These are phyloP conservation scores for Knufia petricola DNA, from an alignment of 2,329 filamentous ascomycete genomes.

Conservation along the genomic window DNA sequence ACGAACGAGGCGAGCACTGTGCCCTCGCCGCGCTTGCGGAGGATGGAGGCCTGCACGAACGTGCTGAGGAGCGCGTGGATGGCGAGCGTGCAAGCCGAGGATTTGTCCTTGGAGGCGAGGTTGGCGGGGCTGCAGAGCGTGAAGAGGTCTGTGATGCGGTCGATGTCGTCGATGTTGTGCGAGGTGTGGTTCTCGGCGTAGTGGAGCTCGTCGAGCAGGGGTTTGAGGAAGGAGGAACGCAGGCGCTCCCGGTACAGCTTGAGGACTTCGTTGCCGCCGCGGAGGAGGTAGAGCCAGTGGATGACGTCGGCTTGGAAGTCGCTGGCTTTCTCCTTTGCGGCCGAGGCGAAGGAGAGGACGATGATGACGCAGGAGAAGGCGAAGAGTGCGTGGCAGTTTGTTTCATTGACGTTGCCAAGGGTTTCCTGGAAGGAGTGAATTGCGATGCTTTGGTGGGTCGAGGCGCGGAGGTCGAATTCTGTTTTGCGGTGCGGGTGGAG, in stretches of 20 bases:
- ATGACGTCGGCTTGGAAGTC: conserved; percentile 25
- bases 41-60: conserved; percentile 25
- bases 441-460: conserved; percentile 30
- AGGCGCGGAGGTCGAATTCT: conserved; percentile 29
- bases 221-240: conserved; percentile 24
- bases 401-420: conserved; percentile 30
- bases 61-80: conserved; percentile 26
- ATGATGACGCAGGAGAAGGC: conserved; percentile 34
- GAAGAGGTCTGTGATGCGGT: conserved; percentile 25
- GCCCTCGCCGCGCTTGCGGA: conserved; percentile 21
- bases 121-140: conserved; percentile 22
- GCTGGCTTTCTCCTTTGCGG: conserved; percentile 17
- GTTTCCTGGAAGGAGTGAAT: conserved; percentile 28
- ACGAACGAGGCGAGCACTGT: conserved; percentile 27
- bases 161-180: conserved; percentile 22
- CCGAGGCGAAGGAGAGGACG: conserved; percentile 29
- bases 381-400: conserved; percentile 36
- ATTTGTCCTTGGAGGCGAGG: conserved; percentile 21
- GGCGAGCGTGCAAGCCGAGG: conserved; percentile 24
- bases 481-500: conserved; percentile 28
- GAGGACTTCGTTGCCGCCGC: conserved; percentile 26
- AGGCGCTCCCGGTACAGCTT: conserved; percentile 24
- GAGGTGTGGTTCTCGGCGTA: conserved; percentile 24
- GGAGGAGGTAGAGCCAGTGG: conserved; percentile 26
- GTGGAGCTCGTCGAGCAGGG: conserved; percentile 24